phyloP scores from a whole-genome alignment of 2,329 filamentous ascomycete genomes.

The Diplodia seriata region DNA sequence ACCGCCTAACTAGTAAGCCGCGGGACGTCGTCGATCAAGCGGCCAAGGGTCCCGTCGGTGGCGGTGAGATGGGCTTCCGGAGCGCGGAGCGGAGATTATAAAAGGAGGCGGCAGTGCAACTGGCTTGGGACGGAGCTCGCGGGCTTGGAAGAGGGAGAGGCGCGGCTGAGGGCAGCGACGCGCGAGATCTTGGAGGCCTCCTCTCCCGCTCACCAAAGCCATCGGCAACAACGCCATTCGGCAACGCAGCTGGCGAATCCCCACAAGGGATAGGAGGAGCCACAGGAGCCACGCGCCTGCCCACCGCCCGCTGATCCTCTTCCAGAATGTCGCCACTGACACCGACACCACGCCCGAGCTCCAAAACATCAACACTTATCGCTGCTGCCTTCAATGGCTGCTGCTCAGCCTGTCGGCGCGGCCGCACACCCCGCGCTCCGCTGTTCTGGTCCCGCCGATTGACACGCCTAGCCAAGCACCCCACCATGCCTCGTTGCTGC shows the following conservation, averaged over 20 bases:
- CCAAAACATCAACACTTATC: neutral
- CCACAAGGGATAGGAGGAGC: conserved; percentile 21
- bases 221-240: conserved; percentile 20
- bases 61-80: conserved; percentile 26
- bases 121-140: conserved; percentile 10
- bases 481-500: neutral
- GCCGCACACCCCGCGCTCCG: neutral
- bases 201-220: neutral
- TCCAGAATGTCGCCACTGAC: conserved; percentile 1
- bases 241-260: conserved; percentile 11
- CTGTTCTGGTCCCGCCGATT: neutral
- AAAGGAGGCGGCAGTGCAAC: conserved; percentile 29
- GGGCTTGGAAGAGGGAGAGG: neutral
- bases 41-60: conserved; percentile 30
- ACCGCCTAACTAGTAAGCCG: conserved; percentile 27
- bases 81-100: conserved; percentile 22
- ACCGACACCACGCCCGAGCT: neutral
- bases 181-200: conserved; percentile 1
- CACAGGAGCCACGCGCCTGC: conserved; percentile 12
- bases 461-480: conserved; percentile 7
- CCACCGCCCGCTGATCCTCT: conserved; percentile 21
- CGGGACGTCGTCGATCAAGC: conserved; percentile 32
- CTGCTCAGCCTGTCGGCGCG: neutral
- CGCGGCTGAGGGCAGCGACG: conserved; percentile 8
- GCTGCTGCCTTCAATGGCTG: conserved; percentile 2